Conservation (phyloP, 352 stramenopile genomes). For the Phytophthora palmivora region DNA sequence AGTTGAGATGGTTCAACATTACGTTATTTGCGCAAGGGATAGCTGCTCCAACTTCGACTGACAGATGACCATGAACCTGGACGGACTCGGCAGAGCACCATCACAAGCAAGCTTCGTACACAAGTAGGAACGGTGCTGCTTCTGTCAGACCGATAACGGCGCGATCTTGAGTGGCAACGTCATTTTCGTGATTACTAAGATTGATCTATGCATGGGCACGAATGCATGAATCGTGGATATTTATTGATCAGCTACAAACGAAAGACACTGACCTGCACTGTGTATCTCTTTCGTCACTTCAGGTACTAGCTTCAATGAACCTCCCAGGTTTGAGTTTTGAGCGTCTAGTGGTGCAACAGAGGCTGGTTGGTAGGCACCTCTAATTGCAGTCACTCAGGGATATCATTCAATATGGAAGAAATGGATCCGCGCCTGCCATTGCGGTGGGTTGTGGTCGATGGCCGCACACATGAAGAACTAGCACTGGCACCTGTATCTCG, state of each 20-base stretch:
- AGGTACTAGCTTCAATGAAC: slow-evolving; percentile 18
- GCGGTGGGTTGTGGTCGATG: slow-evolving; percentile 63
- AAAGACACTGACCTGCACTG: slow-evolving; percentile 2
- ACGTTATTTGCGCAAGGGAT: too few relatives aligned
- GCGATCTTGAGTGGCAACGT: too few relatives aligned
- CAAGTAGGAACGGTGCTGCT: too few relatives aligned
- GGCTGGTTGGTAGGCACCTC: slow-evolving; percentile 6
- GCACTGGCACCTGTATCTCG: slow-evolving; percentile 11
- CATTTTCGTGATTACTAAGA: too few relatives aligned
- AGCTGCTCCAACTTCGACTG: too few relatives aligned
- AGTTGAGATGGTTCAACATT: too few relatives aligned
- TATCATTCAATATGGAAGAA: slow-evolving; percentile 74
- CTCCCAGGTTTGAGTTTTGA: background rate
- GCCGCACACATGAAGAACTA: slow-evolving; percentile 31
- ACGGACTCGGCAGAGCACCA: too few relatives aligned
- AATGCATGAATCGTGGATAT: too few relatives aligned
- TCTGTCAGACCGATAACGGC: too few relatives aligned
- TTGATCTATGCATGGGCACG: too few relatives aligned
- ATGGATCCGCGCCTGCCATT: slow-evolving; percentile 72
- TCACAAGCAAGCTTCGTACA: too few relatives aligned
- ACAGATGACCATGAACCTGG: too few relatives aligned
- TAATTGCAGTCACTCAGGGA: slow-evolving; percentile 39
- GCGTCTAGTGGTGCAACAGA: slow-evolving; percentile 5
- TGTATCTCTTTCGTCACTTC: slow-evolving; percentile 21
- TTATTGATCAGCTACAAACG: background rate